Conservation (phyloP, 257 asterid genomes). For the Solanum virginianum region DNA sequence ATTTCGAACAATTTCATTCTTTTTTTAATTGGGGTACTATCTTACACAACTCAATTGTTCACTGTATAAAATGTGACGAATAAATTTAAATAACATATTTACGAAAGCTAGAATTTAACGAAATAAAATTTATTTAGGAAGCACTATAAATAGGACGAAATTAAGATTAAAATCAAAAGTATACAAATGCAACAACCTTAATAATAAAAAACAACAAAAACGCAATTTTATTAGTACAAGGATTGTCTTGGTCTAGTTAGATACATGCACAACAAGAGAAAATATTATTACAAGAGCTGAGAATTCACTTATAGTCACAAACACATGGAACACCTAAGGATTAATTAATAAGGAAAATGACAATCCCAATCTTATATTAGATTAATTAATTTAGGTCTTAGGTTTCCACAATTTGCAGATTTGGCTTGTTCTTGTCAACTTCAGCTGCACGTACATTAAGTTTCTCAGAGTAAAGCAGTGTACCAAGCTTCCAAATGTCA, state of each 20-base stretch:
- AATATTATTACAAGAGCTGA: neutral
- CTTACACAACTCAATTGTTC: neutral
- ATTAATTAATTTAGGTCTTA: neutral
- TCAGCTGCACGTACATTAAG: neutral
- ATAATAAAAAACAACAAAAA: neutral
- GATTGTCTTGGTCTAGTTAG: neutral
- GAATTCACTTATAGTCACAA: neutral
- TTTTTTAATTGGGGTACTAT: neutral
- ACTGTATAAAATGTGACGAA: neutral
- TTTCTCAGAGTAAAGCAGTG: constrained; percentile 22
- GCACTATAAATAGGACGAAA: neutral
- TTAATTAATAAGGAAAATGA: neutral
- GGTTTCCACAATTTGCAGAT: neutral
- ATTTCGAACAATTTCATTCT: neutral
- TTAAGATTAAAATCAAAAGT: neutral
- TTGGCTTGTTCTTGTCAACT: neutral
- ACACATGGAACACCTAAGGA: neutral
- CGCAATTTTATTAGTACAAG: neutral
- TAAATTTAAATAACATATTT: neutral
- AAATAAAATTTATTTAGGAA: neutral
- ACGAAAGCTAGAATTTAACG: neutral
- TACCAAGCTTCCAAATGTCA: constrained; percentile 29
- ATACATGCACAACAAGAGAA: neutral
- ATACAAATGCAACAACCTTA: neutral
- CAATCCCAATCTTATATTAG: neutral